A percentile compares a stretch with the other conserved stretches of the same genome.
These are phyloP conservation scores for Pinguiococcus pyrenoidosus DNA, from an alignment of 108 stramenopile genomes.

Conservation along the genomic window DNA sequence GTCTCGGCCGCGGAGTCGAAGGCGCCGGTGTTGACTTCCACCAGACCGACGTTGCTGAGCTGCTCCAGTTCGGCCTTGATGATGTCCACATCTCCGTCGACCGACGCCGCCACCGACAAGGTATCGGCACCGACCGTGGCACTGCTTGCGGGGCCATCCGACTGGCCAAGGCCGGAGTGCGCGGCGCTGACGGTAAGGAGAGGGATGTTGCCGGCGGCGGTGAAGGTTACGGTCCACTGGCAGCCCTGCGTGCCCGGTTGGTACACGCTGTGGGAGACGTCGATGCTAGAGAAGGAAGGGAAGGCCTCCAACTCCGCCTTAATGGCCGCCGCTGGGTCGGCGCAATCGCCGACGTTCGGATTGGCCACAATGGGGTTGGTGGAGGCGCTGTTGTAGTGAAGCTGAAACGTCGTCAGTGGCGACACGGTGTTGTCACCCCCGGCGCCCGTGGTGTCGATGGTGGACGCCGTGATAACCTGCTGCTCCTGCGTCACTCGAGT, in stretches of 20 bases:
- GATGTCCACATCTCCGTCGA: conserved; percentile 29
- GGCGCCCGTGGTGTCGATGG: conserved; percentile 11
- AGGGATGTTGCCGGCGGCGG: conserved; percentile 37
- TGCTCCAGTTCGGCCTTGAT: conserved; percentile 58
- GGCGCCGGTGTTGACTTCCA: conserved; percentile 37
- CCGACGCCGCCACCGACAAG: conserved; percentile 6
- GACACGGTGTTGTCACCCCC: conserved; percentile 49
- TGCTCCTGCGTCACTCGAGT: conserved; percentile 1
- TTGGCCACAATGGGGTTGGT: conserved; percentile 31
- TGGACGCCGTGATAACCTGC: conserved; percentile 1
- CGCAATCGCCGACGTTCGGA: conserved; percentile 33
- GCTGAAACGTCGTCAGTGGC: conserved; percentile 18
- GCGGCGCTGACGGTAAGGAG: conserved; percentile 1
- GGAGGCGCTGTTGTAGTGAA: conserved; percentile 15
- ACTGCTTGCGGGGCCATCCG: conserved; percentile 6
- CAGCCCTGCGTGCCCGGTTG: conserved; percentile 43
- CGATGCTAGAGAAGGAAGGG: conserved; percentile 21
- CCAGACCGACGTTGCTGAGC: conserved; percentile 48
- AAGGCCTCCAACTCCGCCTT: conserved; percentile 39
- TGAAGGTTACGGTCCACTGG: conserved; percentile 49
- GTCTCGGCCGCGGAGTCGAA: conserved; percentile 18
- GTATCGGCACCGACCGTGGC: conserved; percentile 23
- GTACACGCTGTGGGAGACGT: too few species aligned
- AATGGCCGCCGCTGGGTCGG: conserved; percentile 37
- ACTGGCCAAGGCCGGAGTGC: not conserved